Percentiles rank a stretch among this genome's conserved stretches.
These are phyloP conservation scores for Lentithecium fluviatile DNA, from an alignment of 495 filamentous ascomycete species.

Conservation along the genomic window DNA sequence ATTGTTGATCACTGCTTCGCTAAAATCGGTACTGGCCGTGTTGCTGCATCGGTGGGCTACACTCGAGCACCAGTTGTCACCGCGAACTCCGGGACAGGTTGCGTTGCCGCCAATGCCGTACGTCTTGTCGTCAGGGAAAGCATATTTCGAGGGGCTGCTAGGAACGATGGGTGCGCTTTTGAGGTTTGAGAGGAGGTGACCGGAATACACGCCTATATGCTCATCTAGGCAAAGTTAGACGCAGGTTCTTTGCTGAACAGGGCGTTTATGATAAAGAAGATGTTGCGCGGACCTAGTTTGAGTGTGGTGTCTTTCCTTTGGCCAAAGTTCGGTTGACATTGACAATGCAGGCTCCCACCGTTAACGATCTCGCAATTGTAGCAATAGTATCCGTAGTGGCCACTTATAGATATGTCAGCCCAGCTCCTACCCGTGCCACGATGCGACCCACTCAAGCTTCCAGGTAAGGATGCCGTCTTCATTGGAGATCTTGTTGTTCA, in stretches of 20 bases:
- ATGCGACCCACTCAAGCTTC: background rate
- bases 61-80: background rate
- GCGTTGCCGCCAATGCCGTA: constrained; percentile 2
- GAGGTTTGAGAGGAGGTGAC: background rate
- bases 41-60: background rate
- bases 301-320: background rate
- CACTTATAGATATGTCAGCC: background rate
- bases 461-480: background rate
- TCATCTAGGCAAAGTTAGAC: background rate
- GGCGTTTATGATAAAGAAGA: background rate
- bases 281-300: background rate
- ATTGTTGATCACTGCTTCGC: background rate
- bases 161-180: background rate
- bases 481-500: background rate
- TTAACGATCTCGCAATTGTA: background rate
- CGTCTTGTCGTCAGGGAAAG: background rate
- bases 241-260: background rate
- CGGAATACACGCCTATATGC: background rate
- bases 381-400: background rate
- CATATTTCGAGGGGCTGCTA: background rate
- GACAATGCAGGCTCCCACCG: background rate
- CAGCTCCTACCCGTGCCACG: background rate
- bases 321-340: background rate
- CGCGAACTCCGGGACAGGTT: background rate
- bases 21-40: background rate